Evolutionary conservation across 257 asterid genomes (phyloP), one percentile per base, ranked within the genome.

Genomic region (Solanum megistacrolobum): DNA sequence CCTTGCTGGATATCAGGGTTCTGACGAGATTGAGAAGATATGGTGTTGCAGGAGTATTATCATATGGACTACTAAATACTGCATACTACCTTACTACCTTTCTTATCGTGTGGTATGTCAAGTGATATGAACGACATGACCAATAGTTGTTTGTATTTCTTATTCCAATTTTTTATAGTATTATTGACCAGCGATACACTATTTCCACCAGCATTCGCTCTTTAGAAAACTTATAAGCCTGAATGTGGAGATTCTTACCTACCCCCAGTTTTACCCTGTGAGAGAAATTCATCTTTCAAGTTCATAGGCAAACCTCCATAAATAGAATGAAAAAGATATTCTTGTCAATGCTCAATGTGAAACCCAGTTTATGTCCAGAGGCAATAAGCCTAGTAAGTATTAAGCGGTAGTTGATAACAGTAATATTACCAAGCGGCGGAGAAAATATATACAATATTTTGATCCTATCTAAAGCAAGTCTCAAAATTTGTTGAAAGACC

Each of bases 21-120:
- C 85, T 95, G 91, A 87, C 74, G 90, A 92, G 86, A 90, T 89
- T 96, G 94, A 95, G 93, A 94, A 94, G 96, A 91, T 96, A 93
- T 75, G 99, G 98, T 12, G 78, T 91, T 88, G 90, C 98, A 3
- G 99, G 99, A 85, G 91, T 95, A 88, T 92, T 96, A 91, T 93
- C 99, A 48, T 96, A 96, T 84, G 99, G 99, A 83, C 90, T 96
- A 73, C 94, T 96, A 60, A 96, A 96, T 86, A 96, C 98, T 75
- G 98, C 92, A 72, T 96, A 95, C 93, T 95, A 96, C 89, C 94
- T 93, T 87, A 92, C 95, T 71, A 94, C 98, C 58, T 96, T 96
- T 90, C 98, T 96, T 31, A 92, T 95, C 35, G 98, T 96, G 89
- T 96, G 99, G 99, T 96, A 86, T 72, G 89, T 93, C 55, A 16